These are phyloP conservation scores for Hyphopichia wangnamkhiaoensis DNA, from an alignment of 1,139 yeast species.

Conservation along the genomic window DNA sequence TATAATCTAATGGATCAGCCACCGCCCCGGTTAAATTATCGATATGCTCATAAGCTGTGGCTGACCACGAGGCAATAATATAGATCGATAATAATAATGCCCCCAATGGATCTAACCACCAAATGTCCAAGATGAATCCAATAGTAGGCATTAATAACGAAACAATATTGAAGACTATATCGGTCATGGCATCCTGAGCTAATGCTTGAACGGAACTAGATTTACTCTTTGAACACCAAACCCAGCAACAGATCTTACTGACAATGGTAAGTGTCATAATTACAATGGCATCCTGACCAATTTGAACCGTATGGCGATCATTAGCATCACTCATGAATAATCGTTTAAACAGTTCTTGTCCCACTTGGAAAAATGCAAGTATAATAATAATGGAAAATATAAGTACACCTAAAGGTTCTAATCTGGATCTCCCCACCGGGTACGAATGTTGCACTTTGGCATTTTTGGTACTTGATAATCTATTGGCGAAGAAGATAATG, in stretches of 20 bases:
- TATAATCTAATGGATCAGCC: constrained; percentile 63
- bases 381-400: constrained; percentile 73
- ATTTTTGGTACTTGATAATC: constrained; percentile 56
- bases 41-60: constrained; percentile 69
- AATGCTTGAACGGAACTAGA: constrained; percentile 76
- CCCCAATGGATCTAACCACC: constrained; percentile 77
- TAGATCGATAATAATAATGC: constrained; percentile 65
- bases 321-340: constrained; percentile 31
- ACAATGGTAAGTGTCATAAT: constrained; percentile 68
- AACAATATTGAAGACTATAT: constrained; percentile 67
- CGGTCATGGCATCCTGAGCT: constrained; percentile 82
- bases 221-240: constrained; percentile 63
- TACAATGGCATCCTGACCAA: constrained; percentile 54
- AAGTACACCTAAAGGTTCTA: constrained; percentile 79
- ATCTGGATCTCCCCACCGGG: constrained; percentile 72
- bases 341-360: constrained; percentile 56
- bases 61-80: constrained; percentile 64
- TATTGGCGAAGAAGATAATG: constrained; percentile 66
- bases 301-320: constrained; percentile 39
- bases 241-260: constrained; percentile 60
- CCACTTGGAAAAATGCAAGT: constrained; percentile 72
- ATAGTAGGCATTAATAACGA: constrained; percentile 69
- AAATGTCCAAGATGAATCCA: constrained; percentile 51
- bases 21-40: constrained; percentile 74
- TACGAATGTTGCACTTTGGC: constrained; percentile 49